Evolutionary conservation across 2,329 filamentous ascomycete species (phyloP).

Genomic region (Sporothrix globosa): DNA sequence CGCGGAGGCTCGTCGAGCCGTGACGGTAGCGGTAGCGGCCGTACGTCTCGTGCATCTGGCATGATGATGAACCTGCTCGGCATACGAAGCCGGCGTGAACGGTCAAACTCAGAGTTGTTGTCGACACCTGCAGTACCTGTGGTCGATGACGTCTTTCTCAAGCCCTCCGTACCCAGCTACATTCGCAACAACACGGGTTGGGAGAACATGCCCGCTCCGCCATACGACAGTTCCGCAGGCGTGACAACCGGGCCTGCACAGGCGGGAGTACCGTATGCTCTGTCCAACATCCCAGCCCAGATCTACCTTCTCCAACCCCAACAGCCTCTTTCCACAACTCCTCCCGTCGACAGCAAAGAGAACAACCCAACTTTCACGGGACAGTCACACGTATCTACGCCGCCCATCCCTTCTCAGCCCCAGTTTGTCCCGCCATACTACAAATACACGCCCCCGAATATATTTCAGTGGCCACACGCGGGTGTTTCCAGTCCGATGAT

Average conservation of each 20-base stretch:
- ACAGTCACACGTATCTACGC: neutral
- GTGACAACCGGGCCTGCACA: neutral
- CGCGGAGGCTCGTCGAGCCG: neutral
- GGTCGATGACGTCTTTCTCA: constrained; percentile 20
- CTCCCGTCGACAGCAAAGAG: neutral
- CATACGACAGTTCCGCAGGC: constrained; percentile 8
- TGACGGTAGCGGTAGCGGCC: constrained; percentile 3
- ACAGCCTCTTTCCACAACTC: neutral
- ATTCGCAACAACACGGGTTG: constrained; percentile 20
- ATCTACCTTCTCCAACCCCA: constrained; percentile 33
- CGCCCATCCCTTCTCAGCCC: neutral
- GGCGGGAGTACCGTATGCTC: constrained; percentile 21
- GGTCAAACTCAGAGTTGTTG: neutral
- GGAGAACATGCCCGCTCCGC: constrained; percentile 29
- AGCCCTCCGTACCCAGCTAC: constrained; percentile 26
- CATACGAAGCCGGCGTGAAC: constrained; percentile 26
- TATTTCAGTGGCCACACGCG: neutral
- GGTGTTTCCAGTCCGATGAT: neutral
- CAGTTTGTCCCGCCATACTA: constrained; percentile 7
- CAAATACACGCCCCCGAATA: neutral
- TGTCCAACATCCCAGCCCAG: constrained; percentile 33
- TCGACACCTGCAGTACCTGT: neutral
- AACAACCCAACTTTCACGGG: neutral
- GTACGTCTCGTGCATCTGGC: constrained; percentile 22
- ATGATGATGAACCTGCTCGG: constrained; percentile 31